Evolutionary conservation across 495 filamentous ascomycete species (phyloP), one percentile per base, ranked within the genome.

Genomic region (Xylaria longipes): DNA sequence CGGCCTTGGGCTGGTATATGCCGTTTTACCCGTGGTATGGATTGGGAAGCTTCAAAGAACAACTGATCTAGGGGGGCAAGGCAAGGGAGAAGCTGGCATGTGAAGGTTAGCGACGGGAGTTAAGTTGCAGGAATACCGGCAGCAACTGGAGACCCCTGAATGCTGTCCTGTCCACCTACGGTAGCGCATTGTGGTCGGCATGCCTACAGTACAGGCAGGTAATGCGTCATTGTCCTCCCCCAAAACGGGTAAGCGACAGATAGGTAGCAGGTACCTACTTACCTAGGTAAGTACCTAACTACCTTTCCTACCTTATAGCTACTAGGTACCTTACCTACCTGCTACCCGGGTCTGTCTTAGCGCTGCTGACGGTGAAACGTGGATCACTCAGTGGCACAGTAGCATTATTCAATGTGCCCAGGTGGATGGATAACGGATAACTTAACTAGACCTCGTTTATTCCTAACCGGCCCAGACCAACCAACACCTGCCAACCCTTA

Each of bases 161-260:
- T 50, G 46, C 8, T 25, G 46, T 25, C 14, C 14, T 45, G 41
- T 22, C n/a, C 22, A 5, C n/a, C 46, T 22, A 6, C 46, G 15
- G 43, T 45, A 45, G 15, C 43, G 43, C 43, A 45, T 45, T 45
- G 45, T n/a, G 45, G 45, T 48, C 45, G 20, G 20, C 1, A 22
- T n/a, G 20, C 1, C 8, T n/a, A 50, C 20, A 35, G 54, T 33
- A 58, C 54, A 25, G 3, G 3, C 15, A 33, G 29, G 39, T 35
- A 35, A 37, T 65, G 63, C 63, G 63, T 65, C 63, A 65, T 65
- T 25, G 63, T 52, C 45, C 15, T 25, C 11, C 22, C 64, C 31
- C 6, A 37, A 37, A 43, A 33, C 14, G 11, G 25, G 35, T 60
- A 60, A 60, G 31, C 17, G 31, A 60, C 29, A 58, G 61, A 1